These are phyloP conservation scores for Brasenia schreberi DNA, from an alignment of 164 flowering plant species.

Conservation along the genomic window DNA sequence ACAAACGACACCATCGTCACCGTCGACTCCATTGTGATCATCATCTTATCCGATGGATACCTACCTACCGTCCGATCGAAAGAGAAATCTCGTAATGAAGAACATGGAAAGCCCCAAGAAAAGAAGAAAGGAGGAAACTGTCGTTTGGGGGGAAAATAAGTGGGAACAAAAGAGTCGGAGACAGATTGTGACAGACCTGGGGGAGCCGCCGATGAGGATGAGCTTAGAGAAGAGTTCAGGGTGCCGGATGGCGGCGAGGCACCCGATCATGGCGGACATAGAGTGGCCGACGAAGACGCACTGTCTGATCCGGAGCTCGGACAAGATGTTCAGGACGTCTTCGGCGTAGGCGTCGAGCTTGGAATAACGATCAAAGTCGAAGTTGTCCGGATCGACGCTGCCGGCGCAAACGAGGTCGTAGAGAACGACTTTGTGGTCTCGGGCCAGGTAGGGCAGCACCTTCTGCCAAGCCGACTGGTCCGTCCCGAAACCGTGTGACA, in stretches of 20 bases:
- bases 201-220: slow-evolving; percentile 85
- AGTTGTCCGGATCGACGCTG: slow-evolving; percentile 83
- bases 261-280: slow-evolving; percentile 87
- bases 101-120: neutral
- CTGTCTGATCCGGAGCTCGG: slow-evolving; percentile 36
- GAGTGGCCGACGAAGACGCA: slow-evolving; percentile 93
- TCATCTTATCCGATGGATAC: neutral
- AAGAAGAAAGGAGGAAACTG: neutral
- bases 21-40: neutral
- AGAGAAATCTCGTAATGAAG: neutral
- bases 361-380: slow-evolving; percentile 64
- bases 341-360: slow-evolving; percentile 79
- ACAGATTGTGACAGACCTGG: slow-evolving; percentile 32
- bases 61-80: neutral
- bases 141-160: neutral
- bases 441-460: slow-evolving; percentile 55
- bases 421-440: slow-evolving; percentile 44
- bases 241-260: slow-evolving; percentile 76
- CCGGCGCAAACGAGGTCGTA: slow-evolving; percentile 93
- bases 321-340: slow-evolving; percentile 72
- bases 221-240: slow-evolving; percentile 84
- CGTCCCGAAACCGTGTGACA: slow-evolving; percentile 90
- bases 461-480: slow-evolving; percentile 95
- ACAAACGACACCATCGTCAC: neutral
- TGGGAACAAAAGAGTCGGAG: neutral